Evolutionary conservation across 2,329 filamentous ascomycete genomes (phyloP).

Genomic region (Colletotrichum lini): DNA sequence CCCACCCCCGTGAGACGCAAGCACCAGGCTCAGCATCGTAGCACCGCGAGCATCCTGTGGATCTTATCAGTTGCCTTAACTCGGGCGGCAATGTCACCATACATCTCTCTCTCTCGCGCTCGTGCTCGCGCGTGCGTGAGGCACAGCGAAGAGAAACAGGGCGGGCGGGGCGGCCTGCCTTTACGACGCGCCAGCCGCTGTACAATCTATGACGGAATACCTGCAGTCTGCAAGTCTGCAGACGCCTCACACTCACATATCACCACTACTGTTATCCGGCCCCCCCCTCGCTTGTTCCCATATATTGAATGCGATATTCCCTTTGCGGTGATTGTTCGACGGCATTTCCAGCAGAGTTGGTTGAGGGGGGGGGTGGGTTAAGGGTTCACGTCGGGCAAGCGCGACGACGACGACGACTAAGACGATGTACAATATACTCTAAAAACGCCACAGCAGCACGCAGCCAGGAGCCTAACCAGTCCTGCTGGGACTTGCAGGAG

Average conservation of each 20-base stretch:
- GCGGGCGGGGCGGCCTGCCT: too few species aligned
- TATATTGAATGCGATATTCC: slow-evolving; percentile 30
- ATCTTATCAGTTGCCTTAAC: neutral
- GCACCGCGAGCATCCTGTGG: neutral
- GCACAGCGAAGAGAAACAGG: slow-evolving; percentile 6
- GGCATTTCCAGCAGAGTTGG: slow-evolving; percentile 2
- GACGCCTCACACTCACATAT: neutral
- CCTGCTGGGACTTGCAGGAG: slow-evolving; percentile 25
- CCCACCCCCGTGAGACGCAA: neutral
- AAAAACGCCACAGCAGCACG: slow-evolving; percentile 28
- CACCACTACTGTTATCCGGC: neutral
- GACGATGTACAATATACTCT: neutral
- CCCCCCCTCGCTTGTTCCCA: slow-evolving; percentile 6
- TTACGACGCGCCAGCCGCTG: slow-evolving; percentile 37
- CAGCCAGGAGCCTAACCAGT: slow-evolving; percentile 13
- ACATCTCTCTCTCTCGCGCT: too few species aligned
- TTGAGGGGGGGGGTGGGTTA: neutral
- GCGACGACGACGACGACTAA: too few species aligned
- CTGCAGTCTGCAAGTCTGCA: slow-evolving; percentile 21
- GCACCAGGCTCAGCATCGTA: neutral
- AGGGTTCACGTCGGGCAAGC: too few species aligned
- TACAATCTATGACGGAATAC: slow-evolving; percentile 26
- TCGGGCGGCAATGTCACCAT: slow-evolving; percentile 9
- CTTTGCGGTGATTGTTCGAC: slow-evolving; percentile 27
- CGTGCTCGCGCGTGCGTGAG: too few species aligned